phyloP scores from a whole-genome alignment of 768 basidiomycete genomes.

The Tricholoma matsutake region DNA sequence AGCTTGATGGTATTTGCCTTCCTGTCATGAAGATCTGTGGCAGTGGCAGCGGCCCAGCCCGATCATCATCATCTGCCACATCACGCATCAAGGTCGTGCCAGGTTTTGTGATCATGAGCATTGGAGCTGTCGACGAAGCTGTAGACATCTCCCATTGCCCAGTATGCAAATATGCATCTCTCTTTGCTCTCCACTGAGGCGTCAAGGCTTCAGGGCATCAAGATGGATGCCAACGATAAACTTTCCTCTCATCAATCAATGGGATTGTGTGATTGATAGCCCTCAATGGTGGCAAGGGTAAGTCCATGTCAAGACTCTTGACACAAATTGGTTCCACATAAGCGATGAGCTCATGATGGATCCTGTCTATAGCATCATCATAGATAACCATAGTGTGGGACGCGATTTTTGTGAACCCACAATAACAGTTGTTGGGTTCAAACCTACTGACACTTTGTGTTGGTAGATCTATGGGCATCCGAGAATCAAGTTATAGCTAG shows the following conservation, averaged over 20 bases:
- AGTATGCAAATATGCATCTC: constrained; percentile 24
- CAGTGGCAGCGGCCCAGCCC: too few species aligned
- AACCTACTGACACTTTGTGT: too few species aligned
- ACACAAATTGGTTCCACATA: constrained; percentile 12
- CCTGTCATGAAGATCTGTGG: background rate
- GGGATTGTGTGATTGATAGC: constrained; percentile 42
- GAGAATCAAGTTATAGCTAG: too few species aligned
- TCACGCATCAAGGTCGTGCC: background rate
- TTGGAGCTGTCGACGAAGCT: constrained; percentile 31
- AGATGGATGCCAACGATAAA: constrained; percentile 31
- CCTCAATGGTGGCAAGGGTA: constrained; percentile 32
- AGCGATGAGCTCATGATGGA: too few species aligned
- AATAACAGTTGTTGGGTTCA: too few species aligned
- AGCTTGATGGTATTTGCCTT: constrained; percentile 10
- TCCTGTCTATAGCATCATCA: too few species aligned
- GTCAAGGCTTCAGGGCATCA: constrained; percentile 36
- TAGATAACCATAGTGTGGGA: too few species aligned
- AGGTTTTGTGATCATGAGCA: constrained; percentile 17
- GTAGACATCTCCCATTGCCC: constrained; percentile 28
- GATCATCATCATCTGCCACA: too few species aligned
- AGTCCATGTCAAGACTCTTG: constrained; percentile 22
- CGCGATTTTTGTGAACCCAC: too few species aligned
- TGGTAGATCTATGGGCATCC: too few species aligned
- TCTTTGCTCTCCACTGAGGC: constrained; percentile 27
- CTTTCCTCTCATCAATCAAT: constrained; percentile 23